Evolutionary conservation across 2,329 filamentous ascomycete genomes (phyloP).

Genomic region (Mollisiaceae sp.): DNA sequence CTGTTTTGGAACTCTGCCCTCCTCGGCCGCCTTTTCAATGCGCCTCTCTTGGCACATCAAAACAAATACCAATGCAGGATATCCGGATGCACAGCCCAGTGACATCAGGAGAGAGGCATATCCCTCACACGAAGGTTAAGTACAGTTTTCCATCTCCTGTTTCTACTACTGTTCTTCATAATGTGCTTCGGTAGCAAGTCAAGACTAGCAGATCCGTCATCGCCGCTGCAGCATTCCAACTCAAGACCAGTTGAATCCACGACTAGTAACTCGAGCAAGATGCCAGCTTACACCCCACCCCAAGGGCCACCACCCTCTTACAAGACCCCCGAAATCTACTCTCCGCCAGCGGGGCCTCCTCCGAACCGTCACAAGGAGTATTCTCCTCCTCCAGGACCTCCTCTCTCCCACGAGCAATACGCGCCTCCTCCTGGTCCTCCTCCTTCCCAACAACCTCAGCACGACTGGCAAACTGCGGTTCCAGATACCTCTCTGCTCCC

Average conservation of each 20-base stretch:
- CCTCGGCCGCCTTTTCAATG: constrained; percentile 3
- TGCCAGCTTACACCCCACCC: constrained; percentile 31
- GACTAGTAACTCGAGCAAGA: constrained; percentile 31
- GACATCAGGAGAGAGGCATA: constrained; percentile 16
- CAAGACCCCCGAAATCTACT: constrained; percentile 29
- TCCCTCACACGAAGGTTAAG: constrained; percentile 21
- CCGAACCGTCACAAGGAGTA: constrained; percentile 31
- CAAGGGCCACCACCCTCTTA: constrained; percentile 21
- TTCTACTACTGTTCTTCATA: constrained; percentile 8
- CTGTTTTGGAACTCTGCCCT: too few species aligned
- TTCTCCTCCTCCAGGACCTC: constrained; percentile 39
- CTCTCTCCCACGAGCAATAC: constrained; percentile 39
- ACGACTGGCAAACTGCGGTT: constrained; percentile 74
- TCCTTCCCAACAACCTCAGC: constrained; percentile 47
- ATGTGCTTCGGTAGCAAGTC: constrained; percentile 40
- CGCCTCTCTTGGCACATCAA: constrained; percentile 18
- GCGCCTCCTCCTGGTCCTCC: constrained; percentile 47
- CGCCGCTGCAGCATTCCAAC: constrained; percentile 28
- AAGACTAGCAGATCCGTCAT: constrained; percentile 33
- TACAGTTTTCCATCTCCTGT: constrained; percentile 12
- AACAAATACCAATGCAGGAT: not conserved
- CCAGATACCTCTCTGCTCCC: constrained; percentile 76
- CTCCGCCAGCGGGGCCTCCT: constrained; percentile 46
- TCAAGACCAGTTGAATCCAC: constrained; percentile 34
- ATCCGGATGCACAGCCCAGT: constrained; percentile 17